Base-by-base conservation (phyloP, 768 basidiomycete species). In the Mrakia blollopis region DNA sequence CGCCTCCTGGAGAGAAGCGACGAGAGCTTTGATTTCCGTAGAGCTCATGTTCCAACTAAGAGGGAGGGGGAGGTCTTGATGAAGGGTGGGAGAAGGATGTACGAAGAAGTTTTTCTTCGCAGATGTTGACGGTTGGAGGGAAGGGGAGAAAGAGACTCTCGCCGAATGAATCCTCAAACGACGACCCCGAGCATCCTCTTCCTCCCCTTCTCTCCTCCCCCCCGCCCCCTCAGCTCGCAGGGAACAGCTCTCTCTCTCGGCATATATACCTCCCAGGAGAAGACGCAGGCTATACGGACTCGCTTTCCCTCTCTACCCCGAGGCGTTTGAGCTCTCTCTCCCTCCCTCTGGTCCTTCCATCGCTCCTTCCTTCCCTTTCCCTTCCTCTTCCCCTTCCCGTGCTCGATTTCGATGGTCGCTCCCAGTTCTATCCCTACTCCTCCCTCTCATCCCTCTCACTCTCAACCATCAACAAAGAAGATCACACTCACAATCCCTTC, bases 1-100 rank as follows among this genome's bases (percentile, higher is more conserved):
- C 16, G 76, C 76, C 11, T 41, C 37, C 13, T 68, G 63, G 16
- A 77, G 76, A 23, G 76, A 39, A 11, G 71, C 41, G 28, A 77
- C 72, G 71, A 67, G 72, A 28, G 47, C 23, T 37, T 77, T 77
- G 63, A 77, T 54, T 25, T 77, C 63, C 18, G 39, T 35, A 9
- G 73, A 39, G 41, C 60, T 63, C 73, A 74, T 74, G 73, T 10
- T 70, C 25, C 21, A 69, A 61, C 7, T 23, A 6, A n/a, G 16
- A 52, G 35, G 6, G 25, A 2, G 28, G 30, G 25, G 16, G 10
- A 10, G 14, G 28, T n/a, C n/a, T 23, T 67, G 30, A 16, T 71
- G 57, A 37, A 13, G 28, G 16, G 32, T 21, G 23, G 23, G 50
- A 67, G 37, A 54, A 21, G 13, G 28, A 30, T 28, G 74, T 23